Evolutionary conservation across 2,329 filamentous ascomycete species (phyloP), one percentile per base, ranked within the genome.

Genomic region (Clarireedia monteithiana): DNA sequence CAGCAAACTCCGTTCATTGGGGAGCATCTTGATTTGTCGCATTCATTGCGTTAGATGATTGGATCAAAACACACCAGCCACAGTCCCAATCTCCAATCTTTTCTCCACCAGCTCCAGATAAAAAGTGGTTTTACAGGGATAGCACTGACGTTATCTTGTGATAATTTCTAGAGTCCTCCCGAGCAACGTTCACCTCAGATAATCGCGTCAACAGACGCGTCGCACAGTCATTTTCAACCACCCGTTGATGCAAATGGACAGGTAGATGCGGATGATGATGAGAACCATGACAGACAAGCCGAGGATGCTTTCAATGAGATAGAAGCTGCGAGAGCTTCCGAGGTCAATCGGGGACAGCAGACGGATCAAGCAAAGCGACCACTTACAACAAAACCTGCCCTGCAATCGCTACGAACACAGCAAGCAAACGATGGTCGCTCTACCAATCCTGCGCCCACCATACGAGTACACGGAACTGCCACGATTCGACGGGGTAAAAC

Each of bases 131-230:
- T 36, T 50, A 20, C 53, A 56, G 42, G 49, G 42, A 34, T 36
- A n/a, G 54, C 48, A 56, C 49, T 56, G 54, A 56, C 54, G 17
- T 30, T 30, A 49, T 46, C 12, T 15, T 10, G 6, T 40, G 34
- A 30, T 38, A 39, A 55, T 50, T 55, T 23, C 24, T 36, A 39
- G 34, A 55, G 53, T 26, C 14, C 48, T 26, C 10, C 26, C 17
- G n/a, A 9, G 34, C 20, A 23, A 36, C 15, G n/a, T 30, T 23
- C 12, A 40, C 24, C 5, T 6, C n/a, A 30, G 27, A 27, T 10
- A 24, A 10, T 49, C 45, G 52, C 52, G 45, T 39, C 34, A 49
- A 40, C 9, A 34, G 12, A 54, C 52, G 52, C 36, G 52, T 49
- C 24, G 23, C 20, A 34, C 20, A 42, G 40, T 34, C 39, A 15